Conservation (phyloP, 306 rosid species). For the Pterocarpus santalinus region DNA sequence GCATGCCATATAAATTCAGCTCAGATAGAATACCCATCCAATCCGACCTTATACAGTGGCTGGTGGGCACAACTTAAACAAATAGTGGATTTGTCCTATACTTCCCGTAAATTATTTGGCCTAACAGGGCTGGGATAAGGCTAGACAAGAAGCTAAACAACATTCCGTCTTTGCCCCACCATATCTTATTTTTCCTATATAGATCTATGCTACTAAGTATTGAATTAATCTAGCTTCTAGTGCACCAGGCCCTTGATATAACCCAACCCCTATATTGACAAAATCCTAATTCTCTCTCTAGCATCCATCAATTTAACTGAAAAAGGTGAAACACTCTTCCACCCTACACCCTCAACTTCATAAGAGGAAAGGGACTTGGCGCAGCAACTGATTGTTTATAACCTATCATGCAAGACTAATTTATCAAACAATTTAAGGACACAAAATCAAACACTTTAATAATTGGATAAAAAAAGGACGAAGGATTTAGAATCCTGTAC, state of each 20-base stretch:
- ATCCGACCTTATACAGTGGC: background rate
- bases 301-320: background rate
- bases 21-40: background rate
- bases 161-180: background rate
- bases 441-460: constrained; percentile 28
- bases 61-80: background rate
- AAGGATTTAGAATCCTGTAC: constrained; percentile 57
- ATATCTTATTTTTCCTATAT: constrained; percentile 18
- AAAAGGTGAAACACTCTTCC: constrained; percentile 16
- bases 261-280: constrained; percentile 9
- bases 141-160: constrained; percentile 17
- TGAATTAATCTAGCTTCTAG: constrained; percentile 11
- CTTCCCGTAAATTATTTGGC: background rate
- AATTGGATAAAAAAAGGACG: constrained; percentile 16
- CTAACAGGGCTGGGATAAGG: background rate
- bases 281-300: constrained; percentile 14
- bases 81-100: background rate
- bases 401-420: constrained; percentile 13
- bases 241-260: constrained; percentile 9
- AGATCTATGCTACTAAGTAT: background rate
- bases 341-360: constrained; percentile 29
- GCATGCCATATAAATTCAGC: constrained; percentile 2
- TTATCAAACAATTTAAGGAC: background rate
- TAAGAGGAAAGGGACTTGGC: constrained; percentile 25
- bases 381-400: constrained; percentile 29